Evolutionary conservation across 73 alveolate species (phyloP).

Genomic region (Stentor coeruleus): DNA sequence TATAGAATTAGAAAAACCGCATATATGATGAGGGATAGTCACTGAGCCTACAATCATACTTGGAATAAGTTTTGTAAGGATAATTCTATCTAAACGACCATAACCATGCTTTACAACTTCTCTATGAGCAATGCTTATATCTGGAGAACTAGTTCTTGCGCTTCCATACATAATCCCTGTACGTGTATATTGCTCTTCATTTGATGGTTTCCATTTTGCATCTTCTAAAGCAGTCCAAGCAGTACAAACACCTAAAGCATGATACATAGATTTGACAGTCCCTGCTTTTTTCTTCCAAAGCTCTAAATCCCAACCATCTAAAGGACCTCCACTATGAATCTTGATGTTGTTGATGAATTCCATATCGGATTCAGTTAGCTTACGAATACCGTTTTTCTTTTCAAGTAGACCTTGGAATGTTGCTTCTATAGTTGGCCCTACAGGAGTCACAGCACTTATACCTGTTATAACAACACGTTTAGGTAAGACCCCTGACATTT

Average conservation of each 20-base stretch:
- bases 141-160: neutral
- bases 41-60: neutral
- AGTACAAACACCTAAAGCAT: constrained; percentile 43
- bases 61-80: neutral
- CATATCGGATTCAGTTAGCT: neutral
- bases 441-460: constrained; percentile 55
- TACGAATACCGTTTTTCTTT: constrained; percentile 54
- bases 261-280: constrained; percentile 24
- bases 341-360: neutral
- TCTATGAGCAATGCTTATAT: neutral
- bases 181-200: constrained; percentile 27
- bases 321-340: neutral
- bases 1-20: constrained; percentile 48
- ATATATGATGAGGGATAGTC: neutral
- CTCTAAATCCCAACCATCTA: constrained; percentile 35
- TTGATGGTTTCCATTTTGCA: constrained; percentile 18
- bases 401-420: constrained; percentile 47
- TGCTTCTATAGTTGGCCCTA: constrained; percentile 48
- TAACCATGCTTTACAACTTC: neutral
- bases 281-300: constrained; percentile 24
- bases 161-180: neutral
- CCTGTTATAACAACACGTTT: constrained; percentile 82
- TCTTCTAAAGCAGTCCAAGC: constrained; percentile 45
- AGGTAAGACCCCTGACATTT: neutral
- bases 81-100: neutral